Evolutionary conservation across 2,329 filamentous ascomycete genomes (phyloP), one percentile per base, ranked within the genome.

Genomic region (Capronia coronata): DNA sequence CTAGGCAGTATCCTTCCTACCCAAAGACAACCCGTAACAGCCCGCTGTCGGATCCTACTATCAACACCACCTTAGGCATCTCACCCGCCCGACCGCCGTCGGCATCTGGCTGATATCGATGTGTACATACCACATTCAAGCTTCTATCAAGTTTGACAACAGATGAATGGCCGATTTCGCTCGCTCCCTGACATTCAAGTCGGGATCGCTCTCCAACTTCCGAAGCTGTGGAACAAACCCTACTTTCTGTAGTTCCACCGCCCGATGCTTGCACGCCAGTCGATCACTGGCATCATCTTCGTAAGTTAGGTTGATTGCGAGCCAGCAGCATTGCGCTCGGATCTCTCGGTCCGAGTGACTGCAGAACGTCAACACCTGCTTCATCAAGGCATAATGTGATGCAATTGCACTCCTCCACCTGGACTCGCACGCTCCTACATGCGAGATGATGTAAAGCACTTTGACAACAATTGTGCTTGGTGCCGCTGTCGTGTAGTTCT

Each of bases 231-330:
- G 73, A 46, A 84, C 71, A 56, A 90, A 84, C 0, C 88, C 88
- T 21, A 93, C 67, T 46, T 78, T 78, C 63, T 80, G 78, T 38
- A 98, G 73, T 63, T 86, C 82, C 10, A 70, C 65, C 0, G 83
- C 84, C 45, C 93, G 77, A 59, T 83, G 76, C 23, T 77, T 73
- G 54, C 84, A 87, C 7, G 43, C 51, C 4, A 34, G 27, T 19
- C 52, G 43, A 8, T 78, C 79, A 18, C 75, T 71, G 5, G 78
- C 75, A 60, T 91, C 84, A 54, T 96, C 90, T 54, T 83, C 76
- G 75, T 84, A 94, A 0, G 87, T 86, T 37, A 98, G 76, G 64
- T 96, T 96, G 64, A 83, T 86, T 38, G 94, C 76, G 37, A 94
- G 75, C 77, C 90, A 91, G 57, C 87, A 88, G 59, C 93, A 80